These are phyloP conservation scores for Corinectria fuckeliana DNA, from an alignment of 2,329 filamentous ascomycete species.

Conservation along the genomic window DNA sequence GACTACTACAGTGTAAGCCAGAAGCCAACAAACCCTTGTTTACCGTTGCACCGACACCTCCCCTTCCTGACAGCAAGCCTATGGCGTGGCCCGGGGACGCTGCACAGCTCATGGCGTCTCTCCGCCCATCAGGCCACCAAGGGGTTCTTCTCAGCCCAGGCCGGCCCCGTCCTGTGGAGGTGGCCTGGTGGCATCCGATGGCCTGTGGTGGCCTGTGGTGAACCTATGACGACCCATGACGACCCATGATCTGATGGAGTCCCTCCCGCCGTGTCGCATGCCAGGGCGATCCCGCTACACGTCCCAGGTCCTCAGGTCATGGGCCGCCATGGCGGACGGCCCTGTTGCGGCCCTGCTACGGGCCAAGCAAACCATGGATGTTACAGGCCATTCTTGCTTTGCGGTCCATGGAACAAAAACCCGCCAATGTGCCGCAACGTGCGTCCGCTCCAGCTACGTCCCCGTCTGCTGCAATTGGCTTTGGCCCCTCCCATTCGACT, in stretches of 20 bases:
- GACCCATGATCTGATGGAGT: not conserved
- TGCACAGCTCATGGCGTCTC: slow-evolving; percentile 6
- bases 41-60: not conserved
- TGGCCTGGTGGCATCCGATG: slow-evolving; percentile 3
- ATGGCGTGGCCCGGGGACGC: not conserved
- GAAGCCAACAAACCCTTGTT: not conserved
- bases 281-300: slow-evolving; percentile 32
- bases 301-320: slow-evolving; percentile 26
- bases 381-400: not conserved
- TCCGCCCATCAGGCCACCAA: slow-evolving; percentile 35
- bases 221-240: not conserved
- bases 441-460: not conserved
- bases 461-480: slow-evolving; percentile 8
- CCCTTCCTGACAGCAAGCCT: not conserved
- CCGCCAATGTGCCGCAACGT: slow-evolving; percentile 11
- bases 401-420: slow-evolving; percentile 3
- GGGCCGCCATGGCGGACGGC: slow-evolving; percentile 19
- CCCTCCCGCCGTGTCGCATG: slow-evolving; percentile 27
- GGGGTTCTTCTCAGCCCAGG: slow-evolving; percentile 22
- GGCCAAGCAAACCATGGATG: no score
- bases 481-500: not conserved
- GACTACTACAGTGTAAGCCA: slow-evolving; percentile 32
- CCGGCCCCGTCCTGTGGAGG: slow-evolving; percentile 5
- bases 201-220: slow-evolving; percentile 8
- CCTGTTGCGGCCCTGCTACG: slow-evolving; percentile 26